These are phyloP conservation scores for Microdochium paspali DNA, from an alignment of 2,329 filamentous ascomycete species.

Conservation along the genomic window DNA sequence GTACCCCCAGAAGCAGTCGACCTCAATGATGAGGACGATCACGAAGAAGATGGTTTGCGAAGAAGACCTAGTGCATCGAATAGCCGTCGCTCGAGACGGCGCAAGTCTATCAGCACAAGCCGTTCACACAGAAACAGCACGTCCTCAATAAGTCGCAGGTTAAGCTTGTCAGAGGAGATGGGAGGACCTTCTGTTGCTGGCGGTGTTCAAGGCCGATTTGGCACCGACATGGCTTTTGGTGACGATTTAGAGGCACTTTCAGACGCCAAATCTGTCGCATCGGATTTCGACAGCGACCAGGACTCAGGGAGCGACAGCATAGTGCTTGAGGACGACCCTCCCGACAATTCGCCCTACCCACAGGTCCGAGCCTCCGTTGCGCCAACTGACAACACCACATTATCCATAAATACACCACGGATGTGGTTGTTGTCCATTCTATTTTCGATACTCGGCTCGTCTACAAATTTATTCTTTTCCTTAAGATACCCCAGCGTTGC, in stretches of 20 bases:
- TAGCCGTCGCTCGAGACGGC: constrained; percentile 9
- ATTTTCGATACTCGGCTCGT: constrained; percentile 73
- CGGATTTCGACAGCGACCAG: constrained; percentile 16
- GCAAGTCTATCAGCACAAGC: constrained; percentile 13
- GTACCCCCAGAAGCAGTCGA: constrained; percentile 27
- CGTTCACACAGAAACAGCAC: constrained; percentile 15
- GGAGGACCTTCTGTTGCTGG: constrained; percentile 40
- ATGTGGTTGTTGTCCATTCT: constrained; percentile 79
- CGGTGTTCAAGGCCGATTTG: constrained; percentile 43
- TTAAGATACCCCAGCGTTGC: constrained; percentile 84
- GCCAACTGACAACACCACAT: constrained; percentile 61
- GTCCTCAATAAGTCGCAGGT: constrained; percentile 15
- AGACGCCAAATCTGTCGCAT: constrained; percentile 25
- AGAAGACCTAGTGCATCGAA: constrained; percentile 13
- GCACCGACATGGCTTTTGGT: constrained; percentile 36
- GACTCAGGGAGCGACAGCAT: constrained; percentile 19
- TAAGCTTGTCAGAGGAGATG: constrained; percentile 35
- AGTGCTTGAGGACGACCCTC: constrained; percentile 37
- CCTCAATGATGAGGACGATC: constrained; percentile 17
- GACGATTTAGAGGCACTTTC: constrained; percentile 29
- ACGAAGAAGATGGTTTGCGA: constrained; percentile 9
- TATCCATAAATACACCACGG: constrained; percentile 81
- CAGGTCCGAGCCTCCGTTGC: constrained; percentile 74
- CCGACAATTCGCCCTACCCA: constrained; percentile 66
- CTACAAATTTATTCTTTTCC: constrained; percentile 82